phyloP scores from a whole-genome alignment of 1,139 yeast genomes.

The Pichia sp. region DNA sequence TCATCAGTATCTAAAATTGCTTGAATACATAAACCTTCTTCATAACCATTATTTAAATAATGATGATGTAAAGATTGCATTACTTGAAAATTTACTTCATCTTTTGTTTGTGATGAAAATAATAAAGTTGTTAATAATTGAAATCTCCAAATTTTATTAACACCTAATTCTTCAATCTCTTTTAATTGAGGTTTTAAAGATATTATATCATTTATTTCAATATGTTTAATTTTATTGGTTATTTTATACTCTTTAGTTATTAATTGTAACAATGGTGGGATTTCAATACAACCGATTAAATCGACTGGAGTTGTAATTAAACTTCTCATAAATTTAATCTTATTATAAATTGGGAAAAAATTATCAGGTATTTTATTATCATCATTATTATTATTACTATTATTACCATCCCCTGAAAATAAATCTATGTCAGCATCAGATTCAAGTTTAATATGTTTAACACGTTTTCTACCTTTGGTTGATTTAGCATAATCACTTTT shows the following conservation, averaged over 20 bases:
- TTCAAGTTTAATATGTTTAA: slow-evolving; percentile 11
- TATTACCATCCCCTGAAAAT: no score
- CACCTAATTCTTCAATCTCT: not conserved
- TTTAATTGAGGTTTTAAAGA: not conserved
- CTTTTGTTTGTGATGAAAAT: slow-evolving; percentile 91
- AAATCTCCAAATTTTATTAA: slow-evolving; percentile 40
- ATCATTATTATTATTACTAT: no score
- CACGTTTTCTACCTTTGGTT: not conserved
- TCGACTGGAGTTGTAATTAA: slow-evolving; percentile 76
- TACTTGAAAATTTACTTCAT: slow-evolving; percentile 74
- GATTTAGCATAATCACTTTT: no score
- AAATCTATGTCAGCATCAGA: slow-evolving; percentile 3
- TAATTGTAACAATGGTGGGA: slow-evolving; percentile 45
- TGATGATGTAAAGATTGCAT: slow-evolving; percentile 53
- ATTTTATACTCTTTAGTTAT: slow-evolving; percentile 12
- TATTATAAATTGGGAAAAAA: slow-evolving; percentile 53
- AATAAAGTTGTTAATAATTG: slow-evolving; percentile 74
- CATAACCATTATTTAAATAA: slow-evolving; percentile 32
- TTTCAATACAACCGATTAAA: slow-evolving; percentile 76
- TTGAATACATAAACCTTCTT: slow-evolving; percentile 37
- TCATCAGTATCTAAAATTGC: slow-evolving; percentile 49
- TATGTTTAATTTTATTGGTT: slow-evolving; percentile 3
- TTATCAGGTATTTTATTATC: slow-evolving; percentile 33
- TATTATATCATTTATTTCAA: slow-evolving; percentile 8
- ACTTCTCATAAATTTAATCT: slow-evolving; percentile 59